Evolutionary conservation across 1,139 yeast genomes (phyloP), one percentile per base, ranked within the genome.

Genomic region (Suhomyces bolitotheri): DNA sequence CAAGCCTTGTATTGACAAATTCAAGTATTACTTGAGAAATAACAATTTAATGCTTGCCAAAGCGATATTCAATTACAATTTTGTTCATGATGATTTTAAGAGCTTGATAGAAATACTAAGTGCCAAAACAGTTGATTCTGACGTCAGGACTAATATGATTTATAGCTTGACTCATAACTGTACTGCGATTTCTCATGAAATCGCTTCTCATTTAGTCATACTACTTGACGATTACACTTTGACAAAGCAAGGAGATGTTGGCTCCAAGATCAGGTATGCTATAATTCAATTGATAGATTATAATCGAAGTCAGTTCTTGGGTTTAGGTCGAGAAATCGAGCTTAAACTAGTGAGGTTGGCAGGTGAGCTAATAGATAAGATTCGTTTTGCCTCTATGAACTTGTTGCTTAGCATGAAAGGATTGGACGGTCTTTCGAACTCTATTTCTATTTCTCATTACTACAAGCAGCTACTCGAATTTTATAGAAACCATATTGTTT

Each of bases 181-280:
- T 12, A 7, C 9, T 16, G 16, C 24, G 9, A 6, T 33, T 16
- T 16, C 28, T 10, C n/a, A 9, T 10, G 39, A 44, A 1, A 14
- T 47, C 5, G 39, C 63, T 11, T 25, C 44, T 7, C 36, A 34
- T 5, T 31, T 66, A n/a, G 37, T 63, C 2, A 24, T 40, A 3
- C 62, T 70, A 27, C 56, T 82, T 26, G 78, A 80, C 45, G 90
- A 83, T 46, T 82, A 82, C 49, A 78, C 89, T 0, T 61, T 71
- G 3, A 80, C 88, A 0, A 77, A 76, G 33, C 84, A 79, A 53
- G 92, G 92, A 12, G 92, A 83, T 56, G 86, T 82, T 10, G 97
- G 97, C 2, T 77, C 88, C 24, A 74, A 80, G 53, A 74, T 88
- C 1, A 66, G 97, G 33, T 49, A 55, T 2, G 71, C 80, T 0